Percentiles rank a stretch among this genome's conserved stretches.
These are phyloP conservation scores for Monosporascus sp. DNA, from an alignment of 2,329 filamentous ascomycete genomes.

Conservation along the genomic window DNA sequence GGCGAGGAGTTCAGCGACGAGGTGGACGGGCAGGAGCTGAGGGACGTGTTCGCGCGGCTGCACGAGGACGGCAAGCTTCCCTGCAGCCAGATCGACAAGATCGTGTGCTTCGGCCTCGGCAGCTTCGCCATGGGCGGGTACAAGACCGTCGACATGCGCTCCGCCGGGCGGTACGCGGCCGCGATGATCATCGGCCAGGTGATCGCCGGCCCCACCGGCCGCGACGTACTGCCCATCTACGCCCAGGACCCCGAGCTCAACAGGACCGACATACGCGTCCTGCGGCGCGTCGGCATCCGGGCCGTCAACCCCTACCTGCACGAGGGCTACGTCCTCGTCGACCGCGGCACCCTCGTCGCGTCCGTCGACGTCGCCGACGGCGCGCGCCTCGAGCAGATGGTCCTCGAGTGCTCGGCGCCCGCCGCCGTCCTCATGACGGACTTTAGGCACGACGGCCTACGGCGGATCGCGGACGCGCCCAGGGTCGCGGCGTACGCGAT, in stretches of 20 bases:
- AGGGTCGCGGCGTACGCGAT: no score
- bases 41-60: not conserved
- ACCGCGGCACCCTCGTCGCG: not conserved
- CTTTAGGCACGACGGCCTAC: no score
- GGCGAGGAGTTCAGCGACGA: not conserved
- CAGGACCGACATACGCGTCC: not conserved
- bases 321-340: not conserved
- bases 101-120: not conserved
- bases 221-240: not conserved
- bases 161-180: not conserved
- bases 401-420: not conserved
- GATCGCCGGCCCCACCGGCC: not conserved
- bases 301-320: not conserved
- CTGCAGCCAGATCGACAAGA: not conserved
- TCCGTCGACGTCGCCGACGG: not conserved
- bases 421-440: not conserved
- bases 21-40: not conserved
- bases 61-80: not conserved
- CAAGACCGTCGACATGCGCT: not conserved
- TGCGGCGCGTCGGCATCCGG: not conserved
- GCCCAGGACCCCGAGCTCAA: not conserved
- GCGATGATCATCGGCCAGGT: not conserved
- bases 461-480: no score
- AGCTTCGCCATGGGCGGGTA: not conserved
- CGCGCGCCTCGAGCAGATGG: not conserved